Evolutionary conservation across 163 green algal genomes (phyloP), one percentile per base, ranked within the genome.

Genomic region (Chlamydomonas reinhardtii): DNA sequence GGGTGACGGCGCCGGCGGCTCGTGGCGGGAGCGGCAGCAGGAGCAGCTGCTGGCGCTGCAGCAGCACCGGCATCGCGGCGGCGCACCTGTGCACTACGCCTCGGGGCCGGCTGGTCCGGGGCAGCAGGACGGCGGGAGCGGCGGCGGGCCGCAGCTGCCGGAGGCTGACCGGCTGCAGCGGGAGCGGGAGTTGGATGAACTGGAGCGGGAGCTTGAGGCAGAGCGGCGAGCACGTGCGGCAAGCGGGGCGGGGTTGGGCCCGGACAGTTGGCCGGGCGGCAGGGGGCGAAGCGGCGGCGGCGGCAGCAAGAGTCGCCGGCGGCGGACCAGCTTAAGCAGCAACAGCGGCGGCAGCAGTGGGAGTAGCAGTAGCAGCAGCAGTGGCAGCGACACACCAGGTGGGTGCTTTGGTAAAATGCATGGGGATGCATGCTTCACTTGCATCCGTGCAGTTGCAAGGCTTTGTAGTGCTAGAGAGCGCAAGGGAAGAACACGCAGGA

Each of bases 321-420:
- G 79, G 68, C 43, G 77, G 19, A 35, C 56, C 22, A 39, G 43
- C 34, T 52, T 2, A 11, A 87, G 81, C 71, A 87, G 81, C 71
- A 37, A 61, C 37, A 32, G 56, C 56, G 56, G 70, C 19, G 9
- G 39, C 80, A 79, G 34, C 70, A 34, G 22, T 6, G 15, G 37
- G 2, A 32, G 35, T 17, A 39, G 27, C 72, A 65, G 43, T 39
- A 39, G 27, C 11, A 56, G 27, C 39, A 35, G 22, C 35, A 37
- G 27, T 29, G 74, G 37, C 61, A 34, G 37, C 31, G 68, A 52
- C 59, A 66, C 81, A 29, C 70, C 56, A 68, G 81, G 70, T 80
- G 27, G 31, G 66, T 68, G 2, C 4, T 3, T 6, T n/a, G 39
- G 65, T 8, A 29, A 32, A 2, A 29, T 29, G 39, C 39, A 48